Evolutionary conservation across 192 early-diverging fungal species (phyloP).

Genomic region (Powellomyces hirtus): DNA sequence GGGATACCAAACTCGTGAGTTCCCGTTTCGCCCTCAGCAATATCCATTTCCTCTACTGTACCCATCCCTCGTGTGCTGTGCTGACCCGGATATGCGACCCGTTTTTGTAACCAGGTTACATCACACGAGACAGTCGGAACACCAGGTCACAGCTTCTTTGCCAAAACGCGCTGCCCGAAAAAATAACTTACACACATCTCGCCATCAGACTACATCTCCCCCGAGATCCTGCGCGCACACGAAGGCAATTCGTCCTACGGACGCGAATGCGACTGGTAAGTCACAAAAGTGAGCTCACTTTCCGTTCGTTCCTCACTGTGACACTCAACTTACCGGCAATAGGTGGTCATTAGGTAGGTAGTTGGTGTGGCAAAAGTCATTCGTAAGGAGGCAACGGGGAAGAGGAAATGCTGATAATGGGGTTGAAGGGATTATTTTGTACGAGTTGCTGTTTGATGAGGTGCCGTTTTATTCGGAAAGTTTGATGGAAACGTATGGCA

Average conservation of each 20-base stretch:
- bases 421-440: slow-evolving; percentile 69
- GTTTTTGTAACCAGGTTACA: slow-evolving; percentile 30
- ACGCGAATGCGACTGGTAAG: slow-evolving; percentile 85
- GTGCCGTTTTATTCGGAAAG: slow-evolving; percentile 89
- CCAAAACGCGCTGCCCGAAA: no score
- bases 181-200: background rate
- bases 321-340: background rate
- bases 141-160: no score
- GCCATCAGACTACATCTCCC: slow-evolving; percentile 90
- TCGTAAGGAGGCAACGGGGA: no score
- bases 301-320: background rate
- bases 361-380: background rate
- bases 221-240: slow-evolving; percentile 86
- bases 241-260: slow-evolving; percentile 73
- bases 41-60: background rate
- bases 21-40: background rate
- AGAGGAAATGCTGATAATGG: no score
- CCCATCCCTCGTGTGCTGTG: background rate
- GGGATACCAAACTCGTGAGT: slow-evolving; percentile 43
- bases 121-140: slow-evolving; percentile 65
- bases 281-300: slow-evolving; percentile 24
- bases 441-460: slow-evolving; percentile 80
- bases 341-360: slow-evolving; percentile 25
- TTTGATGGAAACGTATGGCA: slow-evolving; percentile 78
- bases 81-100: no score